phyloP scores from a whole-genome alignment of 352 stramenopile species.

The Globisporangium polare region DNA sequence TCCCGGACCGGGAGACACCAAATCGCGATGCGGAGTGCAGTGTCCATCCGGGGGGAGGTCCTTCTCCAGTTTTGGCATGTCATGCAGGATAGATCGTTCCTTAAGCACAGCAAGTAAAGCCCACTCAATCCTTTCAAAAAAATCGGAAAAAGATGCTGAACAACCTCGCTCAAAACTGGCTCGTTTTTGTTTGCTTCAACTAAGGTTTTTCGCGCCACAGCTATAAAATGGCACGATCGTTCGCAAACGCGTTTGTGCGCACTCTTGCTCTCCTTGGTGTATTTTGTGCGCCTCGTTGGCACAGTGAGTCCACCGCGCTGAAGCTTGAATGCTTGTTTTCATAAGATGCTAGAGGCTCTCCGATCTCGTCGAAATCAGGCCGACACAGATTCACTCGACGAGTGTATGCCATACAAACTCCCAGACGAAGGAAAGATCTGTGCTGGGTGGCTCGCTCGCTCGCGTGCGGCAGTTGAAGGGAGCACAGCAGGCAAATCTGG shows the following conservation, averaged over 20 bases:
- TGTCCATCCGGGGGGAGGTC: too few relatives aligned
- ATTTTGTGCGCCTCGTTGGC: too few relatives aligned
- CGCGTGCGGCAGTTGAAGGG: conserved; percentile 16
- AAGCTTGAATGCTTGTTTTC: too few relatives aligned
- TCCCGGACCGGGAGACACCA: too few relatives aligned
- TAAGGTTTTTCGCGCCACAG: too few relatives aligned
- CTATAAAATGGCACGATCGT: too few relatives aligned
- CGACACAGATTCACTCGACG: conserved; percentile 4
- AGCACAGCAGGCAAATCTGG: background rate
- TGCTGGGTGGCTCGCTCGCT: conserved; percentile 3
- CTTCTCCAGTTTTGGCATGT: background rate
- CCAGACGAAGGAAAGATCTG: conserved; percentile 14
- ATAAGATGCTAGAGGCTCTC: too few relatives aligned
- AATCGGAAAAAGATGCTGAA: background rate
- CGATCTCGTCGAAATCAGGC: too few relatives aligned
- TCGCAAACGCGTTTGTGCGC: too few relatives aligned
- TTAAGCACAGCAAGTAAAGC: background rate
- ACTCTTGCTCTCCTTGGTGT: too few relatives aligned
- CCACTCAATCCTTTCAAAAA: background rate
- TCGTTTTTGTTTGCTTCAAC: conserved; percentile 15
- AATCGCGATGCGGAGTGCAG: too few relatives aligned
- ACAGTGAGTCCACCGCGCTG: too few relatives aligned
- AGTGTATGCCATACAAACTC: conserved; percentile 28
- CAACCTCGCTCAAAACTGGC: background rate
- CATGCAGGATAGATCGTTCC: background rate